Evolutionary conservation across 805 yeast genomes (phyloP), one percentile per base, ranked within the genome.

Genomic region (Saturnispora hagleri): DNA sequence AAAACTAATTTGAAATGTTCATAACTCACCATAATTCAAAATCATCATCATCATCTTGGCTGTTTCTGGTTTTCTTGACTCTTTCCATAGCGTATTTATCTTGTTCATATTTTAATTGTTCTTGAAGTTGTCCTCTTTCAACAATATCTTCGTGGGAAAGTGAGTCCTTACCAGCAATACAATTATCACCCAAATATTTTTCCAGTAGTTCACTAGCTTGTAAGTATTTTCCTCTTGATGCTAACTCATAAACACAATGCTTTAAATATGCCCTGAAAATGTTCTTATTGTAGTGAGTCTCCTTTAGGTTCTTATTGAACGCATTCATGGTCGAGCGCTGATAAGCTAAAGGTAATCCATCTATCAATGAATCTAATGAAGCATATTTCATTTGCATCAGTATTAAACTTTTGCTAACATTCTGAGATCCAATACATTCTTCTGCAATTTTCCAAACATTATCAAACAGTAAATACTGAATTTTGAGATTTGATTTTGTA

Each of bases 181-280:
- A 46, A 6, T 36, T 26, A 53, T 60, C 58, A n/a, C 59, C 47
- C 5, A 65, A 53, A 51, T 63, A 66, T n/a, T 51, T 52, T 22
- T 62, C 57, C 31, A 68, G 58, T 43, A 68, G 8, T 9, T 53
- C 56, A 33, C 60, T 63, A 3, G 69, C 67, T 47, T 63, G 60
- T 44, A 63, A 59, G 38, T 60, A 66, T 18, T 52, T 53, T 3
- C 56, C 55, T 22, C 53, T 46, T 46, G 52, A 48, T 35, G 58
- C 60, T 13, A 63, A 53, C 47, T 57, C 54, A 20, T 52, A 46
- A 28, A 63, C 52, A 47, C 63, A 63, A 10, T 43, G 43, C 35
- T 57, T 56, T 44, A 65, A 51, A 50, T 62, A 65, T 10, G 60
- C 52, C 27, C 56, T 20, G 5, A 59, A 51, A 42, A 61, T 57